These are phyloP conservation scores for Candida krabiensis DNA, from an alignment of 805 yeast species.

Conservation along the genomic window DNA sequence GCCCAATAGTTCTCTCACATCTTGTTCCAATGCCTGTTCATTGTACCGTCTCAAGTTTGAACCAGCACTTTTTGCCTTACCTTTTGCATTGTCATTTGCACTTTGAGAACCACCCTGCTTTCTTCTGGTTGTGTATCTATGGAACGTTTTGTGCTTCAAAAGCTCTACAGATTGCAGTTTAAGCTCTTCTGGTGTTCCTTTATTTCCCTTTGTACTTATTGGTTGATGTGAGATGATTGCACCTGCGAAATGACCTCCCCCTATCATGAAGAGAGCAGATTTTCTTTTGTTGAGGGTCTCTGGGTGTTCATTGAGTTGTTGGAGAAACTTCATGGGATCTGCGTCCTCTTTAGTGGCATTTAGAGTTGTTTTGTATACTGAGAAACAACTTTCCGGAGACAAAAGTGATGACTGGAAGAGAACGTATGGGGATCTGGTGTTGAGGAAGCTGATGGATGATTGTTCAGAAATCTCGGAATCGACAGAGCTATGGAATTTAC, in stretches of 20 bases:
- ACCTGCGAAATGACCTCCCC: slow-evolving; percentile 98
- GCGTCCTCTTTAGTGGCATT: slow-evolving; percentile 36
- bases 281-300: slow-evolving; percentile 30
- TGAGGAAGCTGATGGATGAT: slow-evolving; percentile 49
- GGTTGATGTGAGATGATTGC: slow-evolving; percentile 81
- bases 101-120: slow-evolving; percentile 98
- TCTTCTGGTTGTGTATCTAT: slow-evolving; percentile 91
- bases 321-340: slow-evolving; percentile 52
- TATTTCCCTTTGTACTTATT: slow-evolving; percentile 54
- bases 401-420: slow-evolving; percentile 52
- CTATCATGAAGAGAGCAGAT: slow-evolving; percentile 88
- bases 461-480: slow-evolving; percentile 34
- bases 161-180: slow-evolving; percentile 64
- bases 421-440: slow-evolving; percentile 71
- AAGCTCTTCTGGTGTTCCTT: slow-evolving; percentile 46
- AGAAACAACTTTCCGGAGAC: slow-evolving; percentile 51
- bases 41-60: slow-evolving; percentile 85
- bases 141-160: slow-evolving; percentile 80
- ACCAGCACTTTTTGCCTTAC: slow-evolving; percentile 97
- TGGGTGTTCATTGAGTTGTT: slow-evolving; percentile 17
- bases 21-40: slow-evolving; percentile 78
- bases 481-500: slow-evolving; percentile 5
- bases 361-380: slow-evolving; percentile 67
- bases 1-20: slow-evolving; percentile 66
- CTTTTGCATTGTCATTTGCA: slow-evolving; percentile 87